Percentiles rank a stretch among this genome's conserved stretches.
Conservation (phyloP, 345 rosid genomes). For the Arabis hirsuta region DNA sequence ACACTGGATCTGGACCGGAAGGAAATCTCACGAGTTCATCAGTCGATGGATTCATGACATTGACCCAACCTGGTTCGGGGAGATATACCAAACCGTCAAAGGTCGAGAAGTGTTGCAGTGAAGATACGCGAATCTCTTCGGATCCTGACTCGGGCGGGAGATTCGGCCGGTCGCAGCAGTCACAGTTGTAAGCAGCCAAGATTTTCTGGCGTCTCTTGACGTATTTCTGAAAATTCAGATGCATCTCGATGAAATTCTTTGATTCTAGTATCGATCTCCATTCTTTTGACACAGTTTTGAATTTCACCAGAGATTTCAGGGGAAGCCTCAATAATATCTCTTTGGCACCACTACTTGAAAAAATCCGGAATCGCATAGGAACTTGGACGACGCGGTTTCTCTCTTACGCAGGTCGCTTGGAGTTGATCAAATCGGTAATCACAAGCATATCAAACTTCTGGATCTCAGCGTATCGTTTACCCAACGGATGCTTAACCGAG, state of each 20-base stretch:
- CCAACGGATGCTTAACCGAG: no score
- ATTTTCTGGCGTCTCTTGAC: background rate
- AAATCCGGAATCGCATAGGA: no score
- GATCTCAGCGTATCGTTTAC: no score
- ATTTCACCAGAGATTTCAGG: background rate
- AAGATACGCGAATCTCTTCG: background rate
- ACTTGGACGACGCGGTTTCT: no score
- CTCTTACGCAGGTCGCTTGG: no score
- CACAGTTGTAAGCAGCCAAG: background rate
- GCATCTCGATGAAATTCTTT: background rate
- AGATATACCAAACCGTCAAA: background rate
- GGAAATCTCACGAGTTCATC: background rate
- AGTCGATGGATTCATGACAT: background rate
- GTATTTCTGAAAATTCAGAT: background rate
- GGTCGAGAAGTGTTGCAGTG: background rate
- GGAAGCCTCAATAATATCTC: background rate
- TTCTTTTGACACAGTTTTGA: constrained; percentile 12
- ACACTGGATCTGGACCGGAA: background rate
- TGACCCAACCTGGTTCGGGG: constrained; percentile 9
- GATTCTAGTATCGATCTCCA: constrained; percentile 17
- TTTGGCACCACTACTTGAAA: no score
- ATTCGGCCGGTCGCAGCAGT: background rate
- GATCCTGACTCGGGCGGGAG: background rate
- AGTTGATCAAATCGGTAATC: no score
- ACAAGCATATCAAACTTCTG: no score